Base-by-base conservation (phyloP, 2,329 filamentous ascomycete species). In the Talaromyces islandicus region DNA sequence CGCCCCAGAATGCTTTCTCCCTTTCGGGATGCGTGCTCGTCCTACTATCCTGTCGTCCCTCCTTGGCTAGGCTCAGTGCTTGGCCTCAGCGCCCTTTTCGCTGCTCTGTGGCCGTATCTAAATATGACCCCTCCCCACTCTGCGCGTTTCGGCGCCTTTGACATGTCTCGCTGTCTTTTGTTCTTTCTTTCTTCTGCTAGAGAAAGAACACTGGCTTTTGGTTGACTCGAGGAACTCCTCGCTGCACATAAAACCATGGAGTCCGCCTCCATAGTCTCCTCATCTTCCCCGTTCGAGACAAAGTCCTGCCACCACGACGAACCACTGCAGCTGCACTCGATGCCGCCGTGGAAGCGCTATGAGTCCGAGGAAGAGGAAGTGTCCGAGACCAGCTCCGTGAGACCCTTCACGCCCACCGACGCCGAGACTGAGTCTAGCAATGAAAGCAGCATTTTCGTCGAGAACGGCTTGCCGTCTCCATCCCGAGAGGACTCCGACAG, bases 281-380 rank as follows among this genome's bases (percentile, higher is more conserved):
- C 43, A 7, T 46, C 51, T 43, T 55, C 59, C 19, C 50, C 60
- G 21, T 59, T 58, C 30, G 38, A 43, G 27, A 57, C 51, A 50
- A 65, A 63, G 53, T 73, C 74, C 70, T 71, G 68, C 59, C 64
- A 69, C 50, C 56, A 69, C 9, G 65, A 64, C 27, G 60, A 65
- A 35, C 56, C 70, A 9, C 57, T 73, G 24, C 64, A 67, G 52
- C 64, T 75, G 56, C 67, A 69, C 46, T 71, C 62, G 70, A 68
- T 57, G 29, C 60, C 65, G 67, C 35, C 70, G 68, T 71, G 71
- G 52, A 68, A 66, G 46, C 68, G 68, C 29, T 75, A 75, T 62
- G 72, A 75, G 53, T 75, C 73, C 11, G 73, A 75, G 27, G 73
- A 75, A 61, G 73, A 75, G 62, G 72, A 71, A 51, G 66, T 71